Percentiles rank a stretch among this genome's conserved stretches.
Evolutionary conservation across 352 stramenopile genomes (phyloP).

Genomic region (Hyaloperonospora brassicae): DNA sequence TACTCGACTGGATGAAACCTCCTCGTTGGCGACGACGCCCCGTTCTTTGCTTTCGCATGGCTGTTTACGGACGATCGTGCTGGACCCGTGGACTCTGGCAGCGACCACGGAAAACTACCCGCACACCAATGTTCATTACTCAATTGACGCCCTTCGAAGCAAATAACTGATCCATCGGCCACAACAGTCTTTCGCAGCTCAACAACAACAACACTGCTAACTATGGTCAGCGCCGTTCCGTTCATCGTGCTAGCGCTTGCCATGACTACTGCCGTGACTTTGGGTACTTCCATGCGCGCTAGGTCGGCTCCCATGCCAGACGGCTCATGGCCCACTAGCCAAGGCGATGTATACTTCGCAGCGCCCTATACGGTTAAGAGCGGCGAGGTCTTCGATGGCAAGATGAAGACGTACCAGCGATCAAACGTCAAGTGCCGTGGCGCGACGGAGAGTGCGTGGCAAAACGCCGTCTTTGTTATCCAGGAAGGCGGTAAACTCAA

Average conservation of each 20-base stretch:
- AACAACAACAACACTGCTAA: not conserved
- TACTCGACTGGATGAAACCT: no score
- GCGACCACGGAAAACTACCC: no score
- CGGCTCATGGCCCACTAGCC: conserved; percentile 25
- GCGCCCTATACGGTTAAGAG: conserved; percentile 28
- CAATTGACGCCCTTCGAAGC: conserved; percentile 10
- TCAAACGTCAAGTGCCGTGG: conserved; percentile 34
- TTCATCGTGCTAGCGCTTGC: conserved; percentile 9
- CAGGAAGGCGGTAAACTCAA: conserved; percentile 35
- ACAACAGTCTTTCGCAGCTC: not conserved
- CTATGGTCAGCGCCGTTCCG: conserved; percentile 17
- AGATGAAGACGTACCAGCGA: conserved; percentile 27
- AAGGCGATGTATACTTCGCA: no score
- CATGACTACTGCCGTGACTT: conserved; percentile 6
- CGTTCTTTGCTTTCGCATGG: no score
- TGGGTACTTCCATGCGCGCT: conserved; percentile 15
- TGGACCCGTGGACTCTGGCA: no score
- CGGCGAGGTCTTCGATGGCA: conserved; percentile 37
- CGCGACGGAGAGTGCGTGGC: conserved; percentile 22
- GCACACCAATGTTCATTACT: conserved; percentile 4
- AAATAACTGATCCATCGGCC: conserved; percentile 7
- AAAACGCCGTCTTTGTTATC: conserved; percentile 36
- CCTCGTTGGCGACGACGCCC: no score
- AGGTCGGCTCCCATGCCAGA: conserved; percentile 21
- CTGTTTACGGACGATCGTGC: no score